phyloP scores from a whole-genome alignment of 164 flowering plant species.

The Liriodendron chinense region DNA sequence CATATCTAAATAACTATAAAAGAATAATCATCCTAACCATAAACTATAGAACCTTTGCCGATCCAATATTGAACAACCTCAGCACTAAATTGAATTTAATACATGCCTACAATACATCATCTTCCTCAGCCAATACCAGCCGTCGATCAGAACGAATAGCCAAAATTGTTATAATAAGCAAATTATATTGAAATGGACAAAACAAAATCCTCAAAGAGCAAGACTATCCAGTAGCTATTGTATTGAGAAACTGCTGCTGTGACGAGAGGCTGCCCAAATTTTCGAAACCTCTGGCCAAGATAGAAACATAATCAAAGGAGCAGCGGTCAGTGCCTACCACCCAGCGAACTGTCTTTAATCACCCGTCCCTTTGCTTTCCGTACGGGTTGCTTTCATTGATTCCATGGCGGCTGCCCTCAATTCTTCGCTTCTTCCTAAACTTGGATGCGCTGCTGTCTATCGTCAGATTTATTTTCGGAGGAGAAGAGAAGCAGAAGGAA shows the following conservation, averaged over 20 bases:
- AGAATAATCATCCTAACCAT: too few relatives aligned
- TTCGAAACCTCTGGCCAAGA: neutral
- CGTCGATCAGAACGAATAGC: too few relatives aligned
- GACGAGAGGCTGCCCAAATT: neutral
- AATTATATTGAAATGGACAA: neutral
- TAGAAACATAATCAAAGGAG: neutral
- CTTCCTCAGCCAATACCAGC: too few relatives aligned
- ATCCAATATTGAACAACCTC: too few relatives aligned
- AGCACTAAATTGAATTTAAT: too few relatives aligned
- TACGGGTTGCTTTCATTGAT: slow-evolving; percentile 68
- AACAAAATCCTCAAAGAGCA: neutral
- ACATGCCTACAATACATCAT: too few relatives aligned
- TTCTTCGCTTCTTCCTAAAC: slow-evolving; percentile 62
- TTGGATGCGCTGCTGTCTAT: slow-evolving; percentile 86
- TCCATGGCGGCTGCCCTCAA: slow-evolving; percentile 50
- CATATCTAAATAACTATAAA: too few relatives aligned
- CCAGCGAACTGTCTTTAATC: slow-evolving; percentile 39
- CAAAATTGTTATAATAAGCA: neutral
- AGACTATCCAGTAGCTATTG: neutral
- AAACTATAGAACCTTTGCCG: too few relatives aligned
- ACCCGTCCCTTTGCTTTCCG: slow-evolving; percentile 30
- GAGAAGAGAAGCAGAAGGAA: slow-evolving; percentile 81
- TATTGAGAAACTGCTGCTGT: neutral
- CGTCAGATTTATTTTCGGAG: slow-evolving; percentile 75
- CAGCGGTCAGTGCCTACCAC: slow-evolving; percentile 19